phyloP scores from a whole-genome alignment of 495 filamentous ascomycete species.

The Pseudevernia furfuracea region DNA sequence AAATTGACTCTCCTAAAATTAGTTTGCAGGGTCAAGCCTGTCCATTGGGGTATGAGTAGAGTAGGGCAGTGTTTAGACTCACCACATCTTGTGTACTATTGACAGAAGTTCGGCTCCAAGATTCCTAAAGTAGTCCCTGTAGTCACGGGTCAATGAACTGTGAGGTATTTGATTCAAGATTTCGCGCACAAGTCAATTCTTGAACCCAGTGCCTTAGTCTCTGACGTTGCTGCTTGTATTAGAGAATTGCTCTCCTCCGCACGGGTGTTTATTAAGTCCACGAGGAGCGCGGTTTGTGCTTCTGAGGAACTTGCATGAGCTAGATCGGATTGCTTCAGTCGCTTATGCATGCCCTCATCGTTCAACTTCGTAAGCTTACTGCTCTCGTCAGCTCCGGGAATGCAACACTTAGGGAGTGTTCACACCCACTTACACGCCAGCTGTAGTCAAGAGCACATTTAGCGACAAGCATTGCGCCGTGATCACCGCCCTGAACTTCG shows the following conservation, averaged over 20 bases:
- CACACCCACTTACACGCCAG: background rate
- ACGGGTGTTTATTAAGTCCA: background rate
- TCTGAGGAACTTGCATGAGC: slow-evolving; percentile 8
- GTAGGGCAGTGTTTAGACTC: background rate
- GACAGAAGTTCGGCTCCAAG: background rate
- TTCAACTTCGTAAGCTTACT: slow-evolving; percentile 12
- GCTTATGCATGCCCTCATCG: slow-evolving; percentile 18
- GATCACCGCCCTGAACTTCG: slow-evolving; percentile 25
- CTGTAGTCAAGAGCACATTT: slow-evolving; percentile 21
- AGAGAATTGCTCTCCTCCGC: background rate
- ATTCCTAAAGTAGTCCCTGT: background rate
- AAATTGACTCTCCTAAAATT: slow-evolving; percentile 9
- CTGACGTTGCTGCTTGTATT: background rate
- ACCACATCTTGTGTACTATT: slow-evolving; percentile 1
- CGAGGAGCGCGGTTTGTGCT: slow-evolving; percentile 2
- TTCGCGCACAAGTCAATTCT: slow-evolving; percentile 7
- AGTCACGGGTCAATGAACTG: background rate
- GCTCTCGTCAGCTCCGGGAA: background rate
- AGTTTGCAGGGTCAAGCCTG: background rate
- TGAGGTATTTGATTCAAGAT: background rate
- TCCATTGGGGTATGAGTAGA: background rate
- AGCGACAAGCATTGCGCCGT: slow-evolving; percentile 21
- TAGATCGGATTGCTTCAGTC: slow-evolving; percentile 2
- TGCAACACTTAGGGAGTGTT: background rate
- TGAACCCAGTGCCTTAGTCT: slow-evolving; percentile 2